phyloP scores from a whole-genome alignment of 805 yeast species.

The Candida maesae region DNA sequence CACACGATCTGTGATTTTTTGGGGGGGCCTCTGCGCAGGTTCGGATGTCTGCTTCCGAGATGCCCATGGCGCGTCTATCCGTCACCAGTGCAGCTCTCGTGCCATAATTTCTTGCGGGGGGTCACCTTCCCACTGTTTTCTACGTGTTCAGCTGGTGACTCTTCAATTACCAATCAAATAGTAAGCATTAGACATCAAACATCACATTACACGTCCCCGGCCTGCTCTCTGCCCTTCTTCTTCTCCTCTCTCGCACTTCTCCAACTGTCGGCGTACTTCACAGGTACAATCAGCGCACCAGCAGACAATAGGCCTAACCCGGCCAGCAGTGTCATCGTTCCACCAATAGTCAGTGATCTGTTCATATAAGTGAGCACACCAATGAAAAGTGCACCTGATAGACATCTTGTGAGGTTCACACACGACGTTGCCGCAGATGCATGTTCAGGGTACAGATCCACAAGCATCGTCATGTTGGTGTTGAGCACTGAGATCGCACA shows the following conservation, averaged over 20 bases:
- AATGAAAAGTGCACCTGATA: conserved; percentile 62
- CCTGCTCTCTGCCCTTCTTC: neutral
- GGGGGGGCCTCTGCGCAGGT: too few relatives aligned
- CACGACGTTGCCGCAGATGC: conserved; percentile 76
- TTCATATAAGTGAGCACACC: conserved; percentile 69
- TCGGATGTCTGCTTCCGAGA: too few relatives aligned
- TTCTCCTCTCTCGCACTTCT: conserved; percentile 19
- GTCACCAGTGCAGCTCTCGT: too few relatives aligned
- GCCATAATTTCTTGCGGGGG: too few relatives aligned
- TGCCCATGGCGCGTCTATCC: too few relatives aligned
- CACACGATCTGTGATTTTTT: too few relatives aligned
- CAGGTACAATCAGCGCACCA: conserved; percentile 23
- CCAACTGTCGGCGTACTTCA: conserved; percentile 31
- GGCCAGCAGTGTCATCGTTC: conserved; percentile 69
- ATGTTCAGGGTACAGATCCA: conserved; percentile 68
- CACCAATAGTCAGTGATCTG: conserved; percentile 57
- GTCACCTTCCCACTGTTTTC: too few relatives aligned
- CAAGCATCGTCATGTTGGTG: conserved; percentile 59
- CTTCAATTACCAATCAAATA: too few relatives aligned
- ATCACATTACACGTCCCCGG: too few relatives aligned
- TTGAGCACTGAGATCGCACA: conserved; percentile 57
- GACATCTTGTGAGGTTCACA: conserved; percentile 69
- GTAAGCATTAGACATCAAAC: too few relatives aligned
- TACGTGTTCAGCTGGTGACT: too few relatives aligned
- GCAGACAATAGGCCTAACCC: conserved; percentile 36